Evolutionary conservation across 768 basidiomycete genomes (phyloP), one percentile per base, ranked within the genome.

Genomic region (Kwoniella mangroviensis): DNA sequence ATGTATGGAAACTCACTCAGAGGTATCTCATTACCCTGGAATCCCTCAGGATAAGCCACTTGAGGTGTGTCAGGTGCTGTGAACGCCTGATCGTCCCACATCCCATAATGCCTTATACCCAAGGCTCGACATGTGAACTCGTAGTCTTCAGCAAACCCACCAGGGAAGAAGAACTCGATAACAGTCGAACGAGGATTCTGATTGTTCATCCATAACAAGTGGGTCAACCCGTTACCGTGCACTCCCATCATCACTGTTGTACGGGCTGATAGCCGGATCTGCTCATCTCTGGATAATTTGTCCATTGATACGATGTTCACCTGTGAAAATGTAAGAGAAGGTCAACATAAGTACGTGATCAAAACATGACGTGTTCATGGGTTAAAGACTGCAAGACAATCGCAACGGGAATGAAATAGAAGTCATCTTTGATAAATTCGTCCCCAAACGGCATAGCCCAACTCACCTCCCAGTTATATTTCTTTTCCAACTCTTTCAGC

Each of bases 21-120:
- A 2, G 93, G 94, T 69, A 97, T 97, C 13, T 85, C 86, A 80
- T 91, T 93, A 15, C 89, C 94, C 87, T 94, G 93, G 85, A 97
- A 97, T n/a, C 92, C 94, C 51, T 90, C 88, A 0, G 93, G 92
- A 74, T 95, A 93, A 21, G 85, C 84, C 0, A 89, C 87, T 3
- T 84, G 84, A 83, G 93, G 94, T 4, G 89, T 79, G 13, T 88
- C 87, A 1, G 93, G 92, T 53, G 88, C 86, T 1, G 92, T 90
- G 79, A 95, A 94, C 49, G 73, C 92, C 91, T 86, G 77, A 63
- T 89, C 85, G 17, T 88, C 87, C 94, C 94, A 96, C 82, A 96
- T 90, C 1, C 88, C 90, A 73, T 89, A 91, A 82, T 94, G 89
- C 19, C 82, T 85, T 87, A 96, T 92, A 10, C 93, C 94, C 1